phyloP scores from a whole-genome alignment of 2,329 filamentous ascomycete genomes.

The Rutstroemia sp. region DNA sequence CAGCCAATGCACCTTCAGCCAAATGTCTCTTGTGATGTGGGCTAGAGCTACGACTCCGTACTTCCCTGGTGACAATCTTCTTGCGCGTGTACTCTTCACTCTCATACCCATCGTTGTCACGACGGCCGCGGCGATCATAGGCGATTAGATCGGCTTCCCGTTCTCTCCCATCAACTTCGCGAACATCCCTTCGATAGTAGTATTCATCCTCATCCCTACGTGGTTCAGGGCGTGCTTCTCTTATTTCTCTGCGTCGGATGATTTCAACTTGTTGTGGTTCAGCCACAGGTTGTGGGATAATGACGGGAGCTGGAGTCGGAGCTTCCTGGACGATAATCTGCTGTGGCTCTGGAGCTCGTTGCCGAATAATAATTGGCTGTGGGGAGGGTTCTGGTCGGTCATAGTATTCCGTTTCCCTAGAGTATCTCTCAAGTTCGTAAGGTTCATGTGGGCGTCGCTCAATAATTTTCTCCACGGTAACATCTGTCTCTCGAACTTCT shows the following conservation, averaged over 20 bases:
- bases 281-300: constrained; percentile 28
- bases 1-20: constrained; percentile 57
- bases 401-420: constrained; percentile 57
- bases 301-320: constrained; percentile 42
- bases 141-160: constrained; percentile 23
- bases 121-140: constrained; percentile 34
- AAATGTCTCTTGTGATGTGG: constrained; percentile 51
- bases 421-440: constrained; percentile 49
- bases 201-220: constrained; percentile 29
- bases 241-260: constrained; percentile 20
- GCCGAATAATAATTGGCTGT: constrained; percentile 49
- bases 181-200: constrained; percentile 31
- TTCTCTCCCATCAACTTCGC: constrained; percentile 20
- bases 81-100: constrained; percentile 38
- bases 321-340: constrained; percentile 55
- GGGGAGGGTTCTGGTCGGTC: constrained; percentile 42
- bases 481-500: constrained; percentile 17
- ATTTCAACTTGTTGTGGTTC: constrained; percentile 22
- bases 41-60: constrained; percentile 41
- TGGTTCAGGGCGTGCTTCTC: constrained; percentile 22
- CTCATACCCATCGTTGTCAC: constrained; percentile 35
- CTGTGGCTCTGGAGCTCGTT: constrained; percentile 47
- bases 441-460: constrained; percentile 25
- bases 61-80: constrained; percentile 34
- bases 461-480: constrained; percentile 17